These are phyloP conservation scores for Pochonia chlamydosporia DNA, from an alignment of 2,329 filamentous ascomycete genomes.

Conservation along the genomic window DNA sequence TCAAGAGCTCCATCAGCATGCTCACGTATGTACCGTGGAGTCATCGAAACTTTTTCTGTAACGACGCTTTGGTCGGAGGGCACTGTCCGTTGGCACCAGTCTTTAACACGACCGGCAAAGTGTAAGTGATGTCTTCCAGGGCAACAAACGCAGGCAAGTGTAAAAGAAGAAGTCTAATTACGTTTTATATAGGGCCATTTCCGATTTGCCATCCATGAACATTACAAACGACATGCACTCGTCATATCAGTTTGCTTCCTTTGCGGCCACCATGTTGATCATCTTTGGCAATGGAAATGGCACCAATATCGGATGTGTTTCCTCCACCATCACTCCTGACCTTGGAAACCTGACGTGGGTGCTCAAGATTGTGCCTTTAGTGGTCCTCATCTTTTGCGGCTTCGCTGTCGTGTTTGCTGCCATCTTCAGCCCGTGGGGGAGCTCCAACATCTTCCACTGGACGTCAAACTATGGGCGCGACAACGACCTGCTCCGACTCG, in stretches of 20 bases:
- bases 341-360: slow-evolving; percentile 66
- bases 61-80: slow-evolving; percentile 49
- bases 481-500: slow-evolving; percentile 80
- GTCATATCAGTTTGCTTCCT: slow-evolving; percentile 81
- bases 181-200: slow-evolving; percentile 27
- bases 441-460: slow-evolving; percentile 86
- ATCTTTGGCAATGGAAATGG: slow-evolving; percentile 63
- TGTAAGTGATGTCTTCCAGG: slow-evolving; percentile 10
- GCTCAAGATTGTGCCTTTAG: slow-evolving; percentile 69
- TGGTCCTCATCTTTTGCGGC: slow-evolving; percentile 73
- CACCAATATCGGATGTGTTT: slow-evolving; percentile 71
- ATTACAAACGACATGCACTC: slow-evolving; percentile 70
- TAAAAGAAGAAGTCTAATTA: too few species aligned
- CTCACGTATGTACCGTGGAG: slow-evolving; percentile 69
- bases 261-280: slow-evolving; percentile 67
- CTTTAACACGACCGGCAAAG: slow-evolving; percentile 43
- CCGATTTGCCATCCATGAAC: slow-evolving; percentile 64
- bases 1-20: slow-evolving; percentile 66
- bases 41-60: slow-evolving; percentile 59
- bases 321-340: slow-evolving; percentile 76
- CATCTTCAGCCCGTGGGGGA: slow-evolving; percentile 91
- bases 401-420: slow-evolving; percentile 78
- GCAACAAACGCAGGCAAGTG: too few species aligned
- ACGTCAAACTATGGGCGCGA: slow-evolving; percentile 97
- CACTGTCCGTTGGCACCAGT: slow-evolving; percentile 71